A percentile compares a stretch with the other conserved stretches of the same genome.
Conservation (phyloP, 768 basidiomycete species). For the Lactarius evosmus region DNA sequence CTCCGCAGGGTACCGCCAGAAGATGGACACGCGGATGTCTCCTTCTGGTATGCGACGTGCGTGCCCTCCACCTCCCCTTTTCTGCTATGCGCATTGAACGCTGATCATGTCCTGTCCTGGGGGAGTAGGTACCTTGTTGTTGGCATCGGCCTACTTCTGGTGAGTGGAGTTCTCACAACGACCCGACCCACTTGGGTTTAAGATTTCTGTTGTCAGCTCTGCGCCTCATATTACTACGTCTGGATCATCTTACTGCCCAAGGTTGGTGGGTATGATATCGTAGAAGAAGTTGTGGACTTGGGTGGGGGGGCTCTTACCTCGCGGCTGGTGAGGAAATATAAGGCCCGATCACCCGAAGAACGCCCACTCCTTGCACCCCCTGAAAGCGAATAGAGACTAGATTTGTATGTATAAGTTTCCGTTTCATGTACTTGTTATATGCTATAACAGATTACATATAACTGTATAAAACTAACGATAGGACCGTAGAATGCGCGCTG, state of each 20-base stretch:
- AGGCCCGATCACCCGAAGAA: background rate
- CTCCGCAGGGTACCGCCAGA: slow-evolving; percentile 32
- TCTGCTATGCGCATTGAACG: background rate
- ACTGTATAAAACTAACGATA: background rate
- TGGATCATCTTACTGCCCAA: slow-evolving; percentile 47
- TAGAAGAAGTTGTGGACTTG: slow-evolving; percentile 38
- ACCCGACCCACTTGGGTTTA: background rate
- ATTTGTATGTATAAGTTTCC: background rate
- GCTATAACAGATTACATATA: background rate
- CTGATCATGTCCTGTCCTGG: slow-evolving; percentile 7
- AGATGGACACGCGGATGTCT: slow-evolving; percentile 34
- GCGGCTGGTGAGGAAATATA: slow-evolving; percentile 23
- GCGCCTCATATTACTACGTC: slow-evolving; percentile 35
- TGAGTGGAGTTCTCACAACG: slow-evolving; percentile 19
- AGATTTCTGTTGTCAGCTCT: slow-evolving; percentile 18
- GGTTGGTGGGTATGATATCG: slow-evolving; percentile 44
- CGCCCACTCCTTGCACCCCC: slow-evolving; percentile 27
- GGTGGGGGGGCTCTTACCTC: slow-evolving; percentile 23
- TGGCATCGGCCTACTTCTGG: slow-evolving; percentile 32
- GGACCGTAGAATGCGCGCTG: no score
- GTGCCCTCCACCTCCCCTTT: background rate
- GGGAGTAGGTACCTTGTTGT: slow-evolving; percentile 33
- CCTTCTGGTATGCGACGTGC: slow-evolving; percentile 35
- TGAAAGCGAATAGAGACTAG: slow-evolving; percentile 6
- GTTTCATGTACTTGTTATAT: no score